Percentiles rank a stretch among this genome's conserved stretches.
phyloP scores from a whole-genome alignment of 1,284 basidiomycete species.

The Cryptococcus maquisensis region DNA sequence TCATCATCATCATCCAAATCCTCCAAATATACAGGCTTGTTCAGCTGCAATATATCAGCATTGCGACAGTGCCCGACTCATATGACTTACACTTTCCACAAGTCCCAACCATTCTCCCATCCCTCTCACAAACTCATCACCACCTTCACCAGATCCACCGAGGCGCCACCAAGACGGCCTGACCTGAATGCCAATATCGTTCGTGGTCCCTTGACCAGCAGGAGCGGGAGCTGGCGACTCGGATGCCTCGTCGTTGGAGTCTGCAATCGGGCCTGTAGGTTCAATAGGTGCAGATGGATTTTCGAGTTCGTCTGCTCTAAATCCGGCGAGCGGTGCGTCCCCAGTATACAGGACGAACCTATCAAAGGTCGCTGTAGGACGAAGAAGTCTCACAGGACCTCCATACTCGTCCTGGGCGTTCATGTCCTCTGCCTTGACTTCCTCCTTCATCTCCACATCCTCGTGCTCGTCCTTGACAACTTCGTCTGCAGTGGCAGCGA shows the following conservation, averaged over 20 bases:
- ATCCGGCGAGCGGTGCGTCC: constrained; percentile 32
- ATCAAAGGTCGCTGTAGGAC: constrained; percentile 26
- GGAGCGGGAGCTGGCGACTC: neutral
- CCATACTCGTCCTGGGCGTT: neutral
- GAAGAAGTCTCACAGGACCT: constrained; percentile 23
- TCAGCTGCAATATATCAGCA: constrained; percentile 11
- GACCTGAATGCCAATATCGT: constrained; percentile 10
- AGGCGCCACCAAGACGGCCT: constrained; percentile 36
- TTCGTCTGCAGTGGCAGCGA: neutral
- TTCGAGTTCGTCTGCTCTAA: neutral
- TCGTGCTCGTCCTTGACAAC: neutral
- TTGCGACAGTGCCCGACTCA: neutral
- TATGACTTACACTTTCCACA: constrained; percentile 33
- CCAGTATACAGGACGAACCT: constrained; percentile 41
- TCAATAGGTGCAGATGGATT: neutral
- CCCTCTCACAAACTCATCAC: constrained; percentile 43
- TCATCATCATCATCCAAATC: constrained; percentile 15
- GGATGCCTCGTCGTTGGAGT: neutral
- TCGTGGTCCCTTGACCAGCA: neutral
- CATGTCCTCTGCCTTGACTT: neutral
- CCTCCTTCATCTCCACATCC: neutral
- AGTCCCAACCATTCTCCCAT: constrained; percentile 44
- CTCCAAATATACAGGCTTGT: constrained; percentile 29
- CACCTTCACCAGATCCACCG: constrained; percentile 43
- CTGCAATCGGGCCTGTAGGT: no score